Evolutionary conservation across 257 asterid genomes (phyloP), one percentile per base, ranked within the genome.

Genomic region (Solanum sejunctum): DNA sequence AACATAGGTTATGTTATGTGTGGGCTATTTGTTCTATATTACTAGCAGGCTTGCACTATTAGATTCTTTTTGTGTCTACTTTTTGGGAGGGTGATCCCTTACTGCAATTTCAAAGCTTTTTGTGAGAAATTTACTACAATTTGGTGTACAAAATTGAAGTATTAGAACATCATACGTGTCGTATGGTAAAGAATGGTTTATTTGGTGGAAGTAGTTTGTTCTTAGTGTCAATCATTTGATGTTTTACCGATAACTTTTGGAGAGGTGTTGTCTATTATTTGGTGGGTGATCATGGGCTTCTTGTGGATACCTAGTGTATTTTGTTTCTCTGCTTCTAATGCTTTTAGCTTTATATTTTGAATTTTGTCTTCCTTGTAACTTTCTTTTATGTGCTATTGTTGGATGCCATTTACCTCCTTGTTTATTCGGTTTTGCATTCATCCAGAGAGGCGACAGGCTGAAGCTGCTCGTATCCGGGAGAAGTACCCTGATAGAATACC

Each of bases 401-500:
- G 23, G 45, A 26, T 51, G 2, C 41, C 26, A 17, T 26, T 7
- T 51, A 12, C 23, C 3, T 77, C 16, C 36, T 51, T 23, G 16
- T 15, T 77, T 15, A 51, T 77, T 77, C 3, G 47, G 23, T 77
- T 17, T 23, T 77, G 16, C 4, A 2, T 51, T 77, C 45, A 52
- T 90, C 81, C 92, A 95, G 98, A 94, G 90, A 95, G 96, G 93
- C 92, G 99, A 70, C 99, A 94, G 84, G 97, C 97, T 21, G 99
- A 95, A 89, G 98, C 99, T 84, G 91, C 95, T 80, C 98, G 98
- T 63, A 95, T 96, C 87, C 91, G 98, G 91, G 99, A 96, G 92
- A 96, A 96, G 91, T 96, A 95, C 83, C 98, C 99, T 41, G 99
- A 96, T 82, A 91, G 99, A 92, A 96, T 96, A 79, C 99, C 98